phyloP scores from a whole-genome alignment of 805 yeast species.

The Komagataella pseudopastoris region DNA sequence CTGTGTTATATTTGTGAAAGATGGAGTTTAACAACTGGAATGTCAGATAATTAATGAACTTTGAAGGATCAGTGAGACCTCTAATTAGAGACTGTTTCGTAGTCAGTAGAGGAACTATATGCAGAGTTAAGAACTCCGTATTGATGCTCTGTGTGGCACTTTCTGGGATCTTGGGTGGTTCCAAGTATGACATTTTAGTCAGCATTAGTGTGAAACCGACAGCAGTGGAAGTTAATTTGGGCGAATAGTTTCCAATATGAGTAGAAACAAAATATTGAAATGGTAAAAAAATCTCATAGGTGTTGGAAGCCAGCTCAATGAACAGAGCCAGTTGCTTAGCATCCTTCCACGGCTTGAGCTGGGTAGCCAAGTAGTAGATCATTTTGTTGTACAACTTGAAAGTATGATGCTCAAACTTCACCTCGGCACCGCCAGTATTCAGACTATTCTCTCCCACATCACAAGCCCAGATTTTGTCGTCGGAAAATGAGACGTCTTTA shows the following conservation, averaged over 20 bases:
- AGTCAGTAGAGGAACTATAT: neutral
- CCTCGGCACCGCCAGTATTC: slow-evolving; percentile 22
- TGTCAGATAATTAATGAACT: neutral
- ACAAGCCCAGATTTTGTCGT: slow-evolving; percentile 38
- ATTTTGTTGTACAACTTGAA: slow-evolving; percentile 59
- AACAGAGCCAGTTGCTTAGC: slow-evolving; percentile 34
- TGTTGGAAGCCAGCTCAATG: neutral
- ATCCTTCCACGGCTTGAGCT: slow-evolving; percentile 75
- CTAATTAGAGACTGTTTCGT: neutral
- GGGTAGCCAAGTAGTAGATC: slow-evolving; percentile 44
- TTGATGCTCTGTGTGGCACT: neutral
- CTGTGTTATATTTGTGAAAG: neutral
- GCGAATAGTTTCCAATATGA: slow-evolving; percentile 64
- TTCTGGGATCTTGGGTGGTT: neutral
- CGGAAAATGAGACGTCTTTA: slow-evolving; percentile 31
- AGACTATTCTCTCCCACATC: slow-evolving; percentile 9
- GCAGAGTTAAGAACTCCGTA: neutral
- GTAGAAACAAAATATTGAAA: slow-evolving; percentile 24
- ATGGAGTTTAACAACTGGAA: neutral
- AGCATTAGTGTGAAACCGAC: slow-evolving; percentile 51
- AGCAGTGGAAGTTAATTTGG: slow-evolving; percentile 73
- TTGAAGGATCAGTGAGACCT: neutral
- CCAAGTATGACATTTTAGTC: neutral
- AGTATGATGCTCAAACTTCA: slow-evolving; percentile 32
- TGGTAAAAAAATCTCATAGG: neutral